Conservation (phyloP, 1,139 yeast species). For the Hanseniaspora sp. region DNA sequence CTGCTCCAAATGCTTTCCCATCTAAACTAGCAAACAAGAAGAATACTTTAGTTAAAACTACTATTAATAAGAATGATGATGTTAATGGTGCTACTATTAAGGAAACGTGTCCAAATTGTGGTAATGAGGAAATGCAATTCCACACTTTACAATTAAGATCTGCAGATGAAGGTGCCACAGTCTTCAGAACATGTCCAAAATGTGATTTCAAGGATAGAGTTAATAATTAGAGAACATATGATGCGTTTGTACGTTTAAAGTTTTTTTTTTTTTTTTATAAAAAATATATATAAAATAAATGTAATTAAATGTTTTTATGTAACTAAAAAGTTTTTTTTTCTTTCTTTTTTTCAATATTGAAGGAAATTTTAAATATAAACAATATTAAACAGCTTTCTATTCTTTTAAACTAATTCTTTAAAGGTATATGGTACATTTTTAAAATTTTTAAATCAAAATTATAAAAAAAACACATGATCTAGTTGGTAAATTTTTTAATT, state of each 20-base stretch:
- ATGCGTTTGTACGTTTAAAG: background rate
- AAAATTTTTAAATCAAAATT: too few species aligned
- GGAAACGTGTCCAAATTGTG: constrained; percentile 96
- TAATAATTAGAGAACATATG: constrained; percentile 46
- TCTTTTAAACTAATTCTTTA: too few species aligned
- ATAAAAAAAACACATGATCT: too few species aligned
- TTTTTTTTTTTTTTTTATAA: too few species aligned
- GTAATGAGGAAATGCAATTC: constrained; percentile 94
- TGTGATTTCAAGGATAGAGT: constrained; percentile 93
- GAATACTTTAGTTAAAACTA: constrained; percentile 73
- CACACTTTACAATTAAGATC: constrained; percentile 92
- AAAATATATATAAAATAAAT: too few species aligned
- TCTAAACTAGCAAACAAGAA: constrained; percentile 67
- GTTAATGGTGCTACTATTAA: constrained; percentile 88
- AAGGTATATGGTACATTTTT: too few species aligned
- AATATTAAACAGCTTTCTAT: too few species aligned
- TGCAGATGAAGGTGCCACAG: constrained; percentile 98
- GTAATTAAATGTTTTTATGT: too few species aligned
- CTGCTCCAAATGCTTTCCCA: constrained; percentile 84
- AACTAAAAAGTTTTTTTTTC: too few species aligned
- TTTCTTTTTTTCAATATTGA: too few species aligned
- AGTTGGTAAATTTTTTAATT: too few species aligned
- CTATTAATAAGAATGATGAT: constrained; percentile 66
- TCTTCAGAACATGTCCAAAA: constrained; percentile 84
- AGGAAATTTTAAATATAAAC: too few species aligned